Base-by-base conservation (phyloP, 2,329 filamentous ascomycete genomes). In the Gaeumannomyces sp. region DNA sequence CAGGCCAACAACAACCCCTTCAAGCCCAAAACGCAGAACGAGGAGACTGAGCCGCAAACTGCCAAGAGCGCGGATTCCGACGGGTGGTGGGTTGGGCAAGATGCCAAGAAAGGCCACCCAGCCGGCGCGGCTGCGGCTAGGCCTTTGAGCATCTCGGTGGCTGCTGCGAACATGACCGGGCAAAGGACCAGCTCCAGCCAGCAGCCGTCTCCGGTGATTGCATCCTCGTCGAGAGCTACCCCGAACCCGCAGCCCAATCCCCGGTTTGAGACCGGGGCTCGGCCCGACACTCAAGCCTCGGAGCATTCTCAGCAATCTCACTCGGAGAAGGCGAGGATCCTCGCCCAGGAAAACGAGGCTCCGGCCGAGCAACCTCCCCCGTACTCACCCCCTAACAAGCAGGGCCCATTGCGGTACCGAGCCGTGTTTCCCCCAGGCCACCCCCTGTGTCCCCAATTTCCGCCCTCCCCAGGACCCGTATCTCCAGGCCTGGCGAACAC, bases 401-500 rank as follows among this genome's bases (percentile, higher is more conserved):
- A 74, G n/a, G 73, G 74, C 33, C 71, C 75, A 3, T 72, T 81
- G 53, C 80, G 83, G 61, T 88, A 87, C 70, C 80, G 80, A 64
- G 84, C 85, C 2, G 79, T 89, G 4, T 82, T 87, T 61, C 84
- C 88, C 8, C 81, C 86, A 0, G 79, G 77, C 3, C 82, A 86
- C 66, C 76, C 78, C 0, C 71, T 80, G 56, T 76, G 76, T 58
- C 70, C 73, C 13, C 79, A 82, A 64, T 81, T 82, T 38, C 82
- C 85, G 2, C 80, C 81, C 1, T 86, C 87, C 6, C 86, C 88
- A 0, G 83, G 83, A 0, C 86, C 86, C 2, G 75, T 85, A 0
- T 89, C 89, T 1, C 87, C 89, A 1, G 87, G 82, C 0, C 76
- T 89, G 56, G 80, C 86, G 53, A 80, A 80, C 19, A 84, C 83